Base-by-base conservation (phyloP, 2,329 filamentous ascomycete species). In the Bipolaris bicolor region DNA sequence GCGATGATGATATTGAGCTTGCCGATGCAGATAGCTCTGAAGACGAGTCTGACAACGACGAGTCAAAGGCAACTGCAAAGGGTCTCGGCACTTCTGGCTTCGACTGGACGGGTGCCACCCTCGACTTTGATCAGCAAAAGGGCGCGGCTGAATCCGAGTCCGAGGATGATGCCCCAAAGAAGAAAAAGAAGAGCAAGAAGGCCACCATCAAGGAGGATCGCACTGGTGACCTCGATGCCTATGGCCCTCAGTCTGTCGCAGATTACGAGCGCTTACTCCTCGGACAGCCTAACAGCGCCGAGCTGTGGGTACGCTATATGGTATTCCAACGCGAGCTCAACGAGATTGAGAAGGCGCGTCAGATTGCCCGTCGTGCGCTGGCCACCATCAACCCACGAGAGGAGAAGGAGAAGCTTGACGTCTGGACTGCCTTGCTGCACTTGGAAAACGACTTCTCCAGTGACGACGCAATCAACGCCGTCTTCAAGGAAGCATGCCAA, bases 221-320 rank as follows among this genome's bases (percentile, higher is more conserved):
- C 63, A 99, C 94, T 4, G 95, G 90, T n/a, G 91, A 97, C 67
- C 86, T 99, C 10, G 92, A 97, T 74, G 87, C 86, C 45, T 87
- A 93, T 66, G 94, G 94, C 0, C 95, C 95, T 2, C 92, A 96
- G 74, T 94, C 91, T 1, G 86, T 91, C 15, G 91, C 90, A 61
- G 96, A 99, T 77, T 99, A 92, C 76, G 96, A 99, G 79, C 89
- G 95, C 66, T 87, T 97, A 22, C 85, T 99, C 40, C 86, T 99
- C 20, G 91, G 92, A 54, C 90, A 96, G 74, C 92, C 95, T 2
- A 92, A 98, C 78, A 94, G 91, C n/a, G 96, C 94, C 0, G 83
- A 89, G 60, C 84, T 98, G 26, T 99, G 95, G 95, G 91, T 97
- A 52, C 86, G 91, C 64, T 99, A 99, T 80, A 98, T 99, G 92